Conservation (phyloP, 2,329 filamentous ascomycete genomes). For the Sphaceloma murrayae region DNA sequence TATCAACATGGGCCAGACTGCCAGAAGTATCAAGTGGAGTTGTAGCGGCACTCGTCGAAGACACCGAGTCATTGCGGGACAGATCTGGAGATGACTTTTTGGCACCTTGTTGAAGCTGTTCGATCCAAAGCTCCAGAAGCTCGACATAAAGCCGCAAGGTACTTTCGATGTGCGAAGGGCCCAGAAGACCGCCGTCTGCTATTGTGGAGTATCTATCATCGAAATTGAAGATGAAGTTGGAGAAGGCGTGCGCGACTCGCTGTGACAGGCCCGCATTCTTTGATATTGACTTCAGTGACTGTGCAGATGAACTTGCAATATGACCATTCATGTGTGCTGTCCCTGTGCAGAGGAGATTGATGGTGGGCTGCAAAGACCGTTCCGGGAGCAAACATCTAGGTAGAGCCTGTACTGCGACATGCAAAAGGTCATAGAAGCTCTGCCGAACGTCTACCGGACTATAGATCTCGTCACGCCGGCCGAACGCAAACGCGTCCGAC, state of each 20-base stretch:
- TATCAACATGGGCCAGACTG: constrained; percentile 87
- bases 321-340: constrained; percentile 91
- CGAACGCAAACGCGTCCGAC: constrained; percentile 85
- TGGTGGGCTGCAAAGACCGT: constrained; percentile 84
- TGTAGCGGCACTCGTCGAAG: constrained; percentile 12
- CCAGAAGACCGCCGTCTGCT: constrained; percentile 94
- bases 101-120: constrained; percentile 61
- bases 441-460: constrained; percentile 74
- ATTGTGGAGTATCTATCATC: constrained; percentile 96
- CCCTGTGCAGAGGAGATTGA: constrained; percentile 90
- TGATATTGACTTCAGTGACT: constrained; percentile 90
- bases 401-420: constrained; percentile 89
- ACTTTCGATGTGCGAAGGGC: constrained; percentile 86
- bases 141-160: constrained; percentile 90
- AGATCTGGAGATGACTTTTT: constrained; percentile 60
- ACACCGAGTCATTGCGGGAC: constrained; percentile 40
- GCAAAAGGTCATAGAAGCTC: constrained; percentile 87
- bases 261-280: constrained; percentile 77
- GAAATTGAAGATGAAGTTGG: constrained; percentile 96
- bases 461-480: constrained; percentile 68
- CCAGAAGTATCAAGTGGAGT: constrained; percentile 50
- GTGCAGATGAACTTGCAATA: constrained; percentile 83
- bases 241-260: constrained; percentile 92
- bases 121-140: constrained; percentile 91
- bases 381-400: constrained; percentile 87